Evolutionary conservation across 805 yeast species (phyloP).

Genomic region (Schizosaccharomyces pombe): DNA sequence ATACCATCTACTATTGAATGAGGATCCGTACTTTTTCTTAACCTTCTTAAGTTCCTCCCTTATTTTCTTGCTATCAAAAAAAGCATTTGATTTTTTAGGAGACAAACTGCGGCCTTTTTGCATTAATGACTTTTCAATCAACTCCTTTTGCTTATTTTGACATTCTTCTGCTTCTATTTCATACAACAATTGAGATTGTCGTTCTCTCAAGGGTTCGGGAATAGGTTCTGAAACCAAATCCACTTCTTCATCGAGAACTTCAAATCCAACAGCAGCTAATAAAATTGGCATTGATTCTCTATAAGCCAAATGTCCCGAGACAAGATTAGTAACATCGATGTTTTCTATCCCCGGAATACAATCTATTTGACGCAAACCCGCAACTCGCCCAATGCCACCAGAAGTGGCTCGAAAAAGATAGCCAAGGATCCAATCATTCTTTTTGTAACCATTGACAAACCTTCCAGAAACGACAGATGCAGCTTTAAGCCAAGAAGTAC

Average conservation of each 20-base stretch:
- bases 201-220: constrained; percentile 56
- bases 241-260: constrained; percentile 27
- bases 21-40: neutral
- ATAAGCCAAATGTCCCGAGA: neutral
- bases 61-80: neutral
- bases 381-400: constrained; percentile 9
- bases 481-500: constrained; percentile 6
- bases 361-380: constrained; percentile 6
- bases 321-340: constrained; percentile 1
- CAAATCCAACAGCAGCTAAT: constrained; percentile 45
- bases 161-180: constrained; percentile 36
- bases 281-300: constrained; percentile 63
- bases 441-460: constrained; percentile 8
- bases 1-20: no score
- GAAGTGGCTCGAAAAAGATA: constrained; percentile 8
- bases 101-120: neutral
- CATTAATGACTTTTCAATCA: neutral
- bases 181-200: constrained; percentile 49
- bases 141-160: neutral
- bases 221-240: constrained; percentile 48
- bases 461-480: constrained; percentile 9
- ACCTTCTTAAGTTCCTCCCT: neutral
- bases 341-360: constrained; percentile 4
- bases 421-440: constrained; percentile 8
- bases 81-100: neutral